Conservation (phyloP, 2,329 filamentous ascomycete species). For the Diaporthe batatas region DNA sequence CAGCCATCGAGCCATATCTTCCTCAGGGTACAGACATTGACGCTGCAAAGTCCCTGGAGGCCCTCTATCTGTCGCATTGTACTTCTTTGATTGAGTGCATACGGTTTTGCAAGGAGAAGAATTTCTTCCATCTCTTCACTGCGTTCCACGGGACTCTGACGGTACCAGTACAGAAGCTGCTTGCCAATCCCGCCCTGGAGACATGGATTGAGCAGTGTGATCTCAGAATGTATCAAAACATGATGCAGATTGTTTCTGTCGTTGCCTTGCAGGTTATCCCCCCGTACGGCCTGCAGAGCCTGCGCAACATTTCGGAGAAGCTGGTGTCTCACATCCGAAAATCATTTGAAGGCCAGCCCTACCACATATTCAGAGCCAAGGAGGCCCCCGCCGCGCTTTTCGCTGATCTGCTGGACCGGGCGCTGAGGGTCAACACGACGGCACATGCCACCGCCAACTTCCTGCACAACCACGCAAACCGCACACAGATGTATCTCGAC, state of each 20-base stretch:
- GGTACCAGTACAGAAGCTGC: conserved; percentile 94
- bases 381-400: conserved; percentile 91
- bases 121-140: conserved; percentile 93
- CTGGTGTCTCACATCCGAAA: conserved; percentile 86
- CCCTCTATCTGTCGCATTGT: conserved; percentile 93
- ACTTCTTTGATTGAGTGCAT: conserved; percentile 96
- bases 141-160: conserved; percentile 97
- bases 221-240: conserved; percentile 95
- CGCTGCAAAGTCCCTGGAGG: conserved; percentile 85
- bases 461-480: conserved; percentile 87
- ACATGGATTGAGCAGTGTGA: conserved; percentile 97
- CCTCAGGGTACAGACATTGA: conserved; percentile 87
- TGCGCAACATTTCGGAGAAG: conserved; percentile 86
- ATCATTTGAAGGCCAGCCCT: conserved; percentile 86
- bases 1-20: conserved; percentile 85
- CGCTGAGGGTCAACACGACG: conserved; percentile 91
- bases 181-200: conserved; percentile 83
- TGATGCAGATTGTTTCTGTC: conserved; percentile 92
- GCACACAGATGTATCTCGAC: conserved; percentile 95
- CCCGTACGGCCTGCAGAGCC: conserved; percentile 85
- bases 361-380: conserved; percentile 88
- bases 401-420: conserved; percentile 85
- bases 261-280: conserved; percentile 93
- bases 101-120: conserved; percentile 95
- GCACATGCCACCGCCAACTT: conserved; percentile 95